Evolutionary conservation across 106 monocot species (phyloP), one percentile per base, ranked within the genome.

Genomic region (Chionographis japonica): DNA sequence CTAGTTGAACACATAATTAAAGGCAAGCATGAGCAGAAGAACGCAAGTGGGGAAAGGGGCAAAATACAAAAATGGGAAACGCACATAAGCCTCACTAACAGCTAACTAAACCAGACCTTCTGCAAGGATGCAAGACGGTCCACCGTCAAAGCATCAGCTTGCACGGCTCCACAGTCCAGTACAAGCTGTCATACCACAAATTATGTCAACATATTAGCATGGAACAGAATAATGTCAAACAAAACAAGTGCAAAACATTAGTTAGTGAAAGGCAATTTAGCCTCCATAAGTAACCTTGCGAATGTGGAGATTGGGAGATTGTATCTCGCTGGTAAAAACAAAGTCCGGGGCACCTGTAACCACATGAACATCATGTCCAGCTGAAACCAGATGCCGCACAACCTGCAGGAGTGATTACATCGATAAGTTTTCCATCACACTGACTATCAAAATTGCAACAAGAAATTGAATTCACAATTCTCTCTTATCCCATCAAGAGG

Each of bases 311-410:
- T 86, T 89, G 36, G 84, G 84, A 64, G 95, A 97, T 60, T 85
- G 77, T 64, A 97, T 87, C 49, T 92, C 92, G 17, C 78, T 87
- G 39, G 89, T 97, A 64, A 97, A 97, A 61, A 97, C 92, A 82
- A 97, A 97, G 8, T 92, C 85, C 11, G 95, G 95, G 58, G 89
- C 91, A 60, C 80, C 95, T 11, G 95, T 92, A 17, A 92, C 89
- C 50, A 87, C 92, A 75, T 97, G 75, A 20, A 97, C 95, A 46
- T 84, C 92, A 74, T 97, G 95, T 35, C 86, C 91, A 40, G 83
- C 79, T 12, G 67, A 83, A 77, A 88, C 76, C 4, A 95, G 86
- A 80, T 94, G 90, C 37, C 90, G 71, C 11, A 84, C 88, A 52
- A 94, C 81, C 94, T 94, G 77, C 65, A 65, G 27, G 15, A 63